phyloP scores from a whole-genome alignment of 805 yeast genomes.

The Kazachstania africana region DNA sequence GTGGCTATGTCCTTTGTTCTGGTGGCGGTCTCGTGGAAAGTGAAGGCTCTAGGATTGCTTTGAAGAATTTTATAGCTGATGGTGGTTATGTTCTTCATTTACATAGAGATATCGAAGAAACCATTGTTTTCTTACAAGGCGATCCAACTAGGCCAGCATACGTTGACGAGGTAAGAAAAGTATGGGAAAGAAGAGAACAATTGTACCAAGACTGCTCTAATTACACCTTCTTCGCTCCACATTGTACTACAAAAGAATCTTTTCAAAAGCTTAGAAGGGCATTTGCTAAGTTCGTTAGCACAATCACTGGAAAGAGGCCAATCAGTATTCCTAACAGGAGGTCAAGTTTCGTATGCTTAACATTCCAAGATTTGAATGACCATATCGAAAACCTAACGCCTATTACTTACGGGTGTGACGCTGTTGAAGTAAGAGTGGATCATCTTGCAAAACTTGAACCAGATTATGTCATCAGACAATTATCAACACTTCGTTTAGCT shows the following conservation, averaged over 20 bases:
- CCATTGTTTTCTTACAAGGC: conserved; percentile 56
- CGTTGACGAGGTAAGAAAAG: conserved; percentile 63
- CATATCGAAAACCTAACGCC: conserved; percentile 37
- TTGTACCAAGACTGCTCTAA: conserved; percentile 78
- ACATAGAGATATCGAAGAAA: conserved; percentile 76
- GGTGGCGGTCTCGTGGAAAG: conserved; percentile 96
- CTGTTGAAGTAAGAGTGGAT: conserved; percentile 79
- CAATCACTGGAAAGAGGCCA: conserved; percentile 45
- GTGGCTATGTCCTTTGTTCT: conserved; percentile 68
- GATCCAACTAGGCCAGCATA: conserved; percentile 88
- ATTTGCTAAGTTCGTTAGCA: conserved; percentile 45
- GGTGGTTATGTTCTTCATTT: conserved; percentile 83
- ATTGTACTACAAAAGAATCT: conserved; percentile 45
- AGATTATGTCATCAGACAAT: conserved; percentile 59
- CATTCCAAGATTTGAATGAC: conserved; percentile 46
- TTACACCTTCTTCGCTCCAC: conserved; percentile 64
- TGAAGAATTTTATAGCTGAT: conserved; percentile 39
- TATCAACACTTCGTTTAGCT: conserved; percentile 54
- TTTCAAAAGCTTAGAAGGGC: conserved; percentile 45
- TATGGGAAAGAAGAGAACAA: conserved; percentile 71
- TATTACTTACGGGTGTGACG: conserved; percentile 59
- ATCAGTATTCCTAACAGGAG: conserved; percentile 27
- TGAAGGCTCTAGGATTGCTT: conserved; percentile 47
- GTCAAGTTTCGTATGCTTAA: conserved; percentile 64
- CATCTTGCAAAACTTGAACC: conserved; percentile 39